Conservation (phyloP, 768 basidiomycete species). For the Epithele typhae region DNA sequence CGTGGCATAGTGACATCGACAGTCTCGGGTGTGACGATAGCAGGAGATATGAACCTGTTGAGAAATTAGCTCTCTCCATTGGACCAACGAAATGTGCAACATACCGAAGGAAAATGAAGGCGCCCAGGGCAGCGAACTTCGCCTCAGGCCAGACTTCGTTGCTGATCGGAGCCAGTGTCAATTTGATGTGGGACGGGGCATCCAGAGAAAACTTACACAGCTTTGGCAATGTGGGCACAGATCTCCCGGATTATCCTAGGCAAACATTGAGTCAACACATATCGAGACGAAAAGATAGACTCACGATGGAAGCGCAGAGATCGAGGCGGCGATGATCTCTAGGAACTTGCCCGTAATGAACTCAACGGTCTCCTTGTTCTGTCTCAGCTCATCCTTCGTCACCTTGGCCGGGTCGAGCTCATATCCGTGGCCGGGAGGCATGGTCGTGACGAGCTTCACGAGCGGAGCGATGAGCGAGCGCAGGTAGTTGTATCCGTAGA, state of each 20-base stretch:
- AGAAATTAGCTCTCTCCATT: too few relatives aligned
- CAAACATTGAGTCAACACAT: too few relatives aligned
- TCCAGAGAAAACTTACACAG: conserved; percentile 53
- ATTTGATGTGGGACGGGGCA: conserved; percentile 12
- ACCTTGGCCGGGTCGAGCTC: conserved; percentile 70
- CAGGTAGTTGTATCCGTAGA: conserved; percentile 93
- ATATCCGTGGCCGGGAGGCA: conserved; percentile 72
- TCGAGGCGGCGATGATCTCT: conserved; percentile 66
- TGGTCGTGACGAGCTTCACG: conserved; percentile 65
- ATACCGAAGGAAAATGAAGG: conserved; percentile 87
- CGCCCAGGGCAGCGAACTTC: conserved; percentile 79
- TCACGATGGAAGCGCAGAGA: conserved; percentile 69
- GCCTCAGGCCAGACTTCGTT: conserved; percentile 71
- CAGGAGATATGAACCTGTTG: conserved; percentile 83
- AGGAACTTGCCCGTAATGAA: conserved; percentile 73
- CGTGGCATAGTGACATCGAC: conserved; percentile 82
- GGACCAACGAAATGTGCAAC: background rate
- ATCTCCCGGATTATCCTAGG: conserved; percentile 84
- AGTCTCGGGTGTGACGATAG: conserved; percentile 79
- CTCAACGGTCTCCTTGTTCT: conserved; percentile 70
- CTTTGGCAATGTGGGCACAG: conserved; percentile 72
- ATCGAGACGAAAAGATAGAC: too few relatives aligned
- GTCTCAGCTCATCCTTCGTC: conserved; percentile 52
- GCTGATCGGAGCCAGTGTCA: conserved; percentile 34
- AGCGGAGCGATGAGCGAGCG: conserved; percentile 74